These are phyloP conservation scores for Phellopilus nigrolimitatus DNA, from an alignment of 1,284 basidiomycete species.

Conservation along the genomic window DNA sequence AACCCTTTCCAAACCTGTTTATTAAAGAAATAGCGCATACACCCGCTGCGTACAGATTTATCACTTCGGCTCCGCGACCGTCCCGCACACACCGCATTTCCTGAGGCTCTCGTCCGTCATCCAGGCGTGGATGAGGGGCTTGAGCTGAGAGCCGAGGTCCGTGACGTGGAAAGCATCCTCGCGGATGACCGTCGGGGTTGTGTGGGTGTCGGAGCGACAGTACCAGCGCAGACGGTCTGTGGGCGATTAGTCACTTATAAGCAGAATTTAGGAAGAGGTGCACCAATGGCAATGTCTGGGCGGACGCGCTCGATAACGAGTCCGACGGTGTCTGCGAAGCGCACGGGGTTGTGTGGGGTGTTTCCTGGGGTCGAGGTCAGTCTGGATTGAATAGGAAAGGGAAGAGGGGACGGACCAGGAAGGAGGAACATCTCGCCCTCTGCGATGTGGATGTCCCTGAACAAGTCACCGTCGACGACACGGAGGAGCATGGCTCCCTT, in stretches of 20 bases:
- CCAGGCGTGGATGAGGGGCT: slow-evolving; percentile 87
- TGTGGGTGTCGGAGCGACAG: slow-evolving; percentile 68
- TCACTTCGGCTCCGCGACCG: slow-evolving; percentile 35
- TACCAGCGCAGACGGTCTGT: slow-evolving; percentile 95
- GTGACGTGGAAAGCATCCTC: slow-evolving; percentile 87
- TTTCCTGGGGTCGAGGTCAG: slow-evolving; percentile 52
- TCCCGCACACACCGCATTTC: slow-evolving; percentile 40
- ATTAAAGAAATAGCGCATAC: background rate
- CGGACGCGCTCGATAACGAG: slow-evolving; percentile 93
- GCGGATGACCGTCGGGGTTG: slow-evolving; percentile 76
- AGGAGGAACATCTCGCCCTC: slow-evolving; percentile 97
- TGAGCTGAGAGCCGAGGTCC: slow-evolving; percentile 91
- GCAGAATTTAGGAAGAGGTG: slow-evolving; percentile 19
- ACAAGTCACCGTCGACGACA: slow-evolving; percentile 82
- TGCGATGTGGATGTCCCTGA: slow-evolving; percentile 83
- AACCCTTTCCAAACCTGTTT: background rate
- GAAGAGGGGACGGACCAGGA: slow-evolving; percentile 57
- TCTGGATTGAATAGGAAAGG: background rate
- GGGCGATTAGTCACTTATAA: slow-evolving; percentile 5
- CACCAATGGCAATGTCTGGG: slow-evolving; percentile 59
- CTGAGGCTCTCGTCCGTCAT: slow-evolving; percentile 37
- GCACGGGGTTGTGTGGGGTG: slow-evolving; percentile 92
- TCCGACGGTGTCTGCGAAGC: slow-evolving; percentile 88
- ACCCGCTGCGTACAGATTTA: too few species aligned
- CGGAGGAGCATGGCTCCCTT: slow-evolving; percentile 88